Conservation (phyloP, 192 early-diverging fungal genomes). For the Diversispora eburnea region DNA sequence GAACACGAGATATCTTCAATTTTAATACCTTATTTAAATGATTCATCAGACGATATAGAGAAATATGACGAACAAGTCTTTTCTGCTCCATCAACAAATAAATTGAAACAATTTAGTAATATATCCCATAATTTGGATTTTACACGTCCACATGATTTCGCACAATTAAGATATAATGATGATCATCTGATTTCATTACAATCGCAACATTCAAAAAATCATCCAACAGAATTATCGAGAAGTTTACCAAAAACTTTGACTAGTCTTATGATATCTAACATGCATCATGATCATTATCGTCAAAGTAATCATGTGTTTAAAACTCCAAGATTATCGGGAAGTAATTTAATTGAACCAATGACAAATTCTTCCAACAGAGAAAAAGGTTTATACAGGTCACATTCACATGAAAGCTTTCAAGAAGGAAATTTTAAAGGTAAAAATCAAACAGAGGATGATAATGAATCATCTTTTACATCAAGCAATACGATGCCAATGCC, state of each 20-base stretch:
- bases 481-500: slow-evolving; percentile 34
- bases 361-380: not conserved
- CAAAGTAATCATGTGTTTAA: not conserved
- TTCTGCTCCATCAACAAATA: not conserved
- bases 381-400: not conserved
- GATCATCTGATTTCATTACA: slow-evolving; percentile 28
- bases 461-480: not conserved
- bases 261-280: not conserved
- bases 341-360: not conserved
- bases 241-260: slow-evolving; percentile 36
- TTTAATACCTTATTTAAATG: slow-evolving; percentile 50
- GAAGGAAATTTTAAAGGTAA: not conserved
- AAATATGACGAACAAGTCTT: slow-evolving; percentile 43
- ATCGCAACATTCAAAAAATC: slow-evolving; percentile 16
- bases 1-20: slow-evolving; percentile 54
- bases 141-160: not conserved
- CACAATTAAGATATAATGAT: slow-evolving; percentile 5
- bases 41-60: not conserved
- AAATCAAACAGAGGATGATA: slow-evolving; percentile 22
- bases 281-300: not conserved
- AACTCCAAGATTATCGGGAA: not conserved
- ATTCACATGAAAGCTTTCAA: not conserved
- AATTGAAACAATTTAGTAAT: not conserved
- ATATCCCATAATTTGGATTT: not conserved
- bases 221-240: slow-evolving; percentile 33